phyloP scores from a whole-genome alignment of 1,139 yeast species.

The Protomyces pachydermus region DNA sequence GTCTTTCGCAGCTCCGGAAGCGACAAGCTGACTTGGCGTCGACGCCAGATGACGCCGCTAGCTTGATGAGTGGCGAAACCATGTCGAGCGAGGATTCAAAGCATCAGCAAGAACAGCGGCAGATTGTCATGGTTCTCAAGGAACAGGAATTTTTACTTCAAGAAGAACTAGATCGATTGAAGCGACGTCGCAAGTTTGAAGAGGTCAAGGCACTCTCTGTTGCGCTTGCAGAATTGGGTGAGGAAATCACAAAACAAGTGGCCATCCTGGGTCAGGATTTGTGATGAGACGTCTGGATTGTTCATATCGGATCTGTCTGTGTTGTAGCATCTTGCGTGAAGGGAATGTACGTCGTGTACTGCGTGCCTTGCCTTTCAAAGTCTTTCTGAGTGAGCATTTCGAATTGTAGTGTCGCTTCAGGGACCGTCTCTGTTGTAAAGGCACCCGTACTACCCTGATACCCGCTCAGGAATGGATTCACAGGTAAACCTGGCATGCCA shows the following conservation, averaged over 20 bases:
- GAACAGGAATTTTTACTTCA: slow-evolving; percentile 52
- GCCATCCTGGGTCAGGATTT: background rate
- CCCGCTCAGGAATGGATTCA: background rate
- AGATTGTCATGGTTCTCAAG: slow-evolving; percentile 1
- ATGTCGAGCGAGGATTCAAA: background rate
- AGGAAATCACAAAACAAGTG: slow-evolving; percentile 47
- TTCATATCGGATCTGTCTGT: background rate
- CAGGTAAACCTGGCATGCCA: background rate
- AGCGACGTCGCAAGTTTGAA: slow-evolving; percentile 67
- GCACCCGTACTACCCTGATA: background rate
- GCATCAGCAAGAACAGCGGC: slow-evolving; percentile 6
- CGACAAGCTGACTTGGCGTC: background rate
- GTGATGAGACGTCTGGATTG: background rate
- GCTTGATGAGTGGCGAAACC: background rate
- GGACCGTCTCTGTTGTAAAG: background rate
- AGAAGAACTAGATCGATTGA: slow-evolving; percentile 57
- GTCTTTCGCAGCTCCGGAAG: background rate
- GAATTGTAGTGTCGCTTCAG: background rate
- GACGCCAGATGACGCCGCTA: background rate
- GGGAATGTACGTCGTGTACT: background rate
- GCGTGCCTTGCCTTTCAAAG: background rate
- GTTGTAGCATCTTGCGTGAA: background rate
- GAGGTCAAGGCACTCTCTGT: slow-evolving; percentile 59
- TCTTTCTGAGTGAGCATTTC: background rate
- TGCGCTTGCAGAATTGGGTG: slow-evolving; percentile 56